These are phyloP conservation scores for Mycena pura DNA, from an alignment of 768 basidiomycete genomes.

Conservation along the genomic window DNA sequence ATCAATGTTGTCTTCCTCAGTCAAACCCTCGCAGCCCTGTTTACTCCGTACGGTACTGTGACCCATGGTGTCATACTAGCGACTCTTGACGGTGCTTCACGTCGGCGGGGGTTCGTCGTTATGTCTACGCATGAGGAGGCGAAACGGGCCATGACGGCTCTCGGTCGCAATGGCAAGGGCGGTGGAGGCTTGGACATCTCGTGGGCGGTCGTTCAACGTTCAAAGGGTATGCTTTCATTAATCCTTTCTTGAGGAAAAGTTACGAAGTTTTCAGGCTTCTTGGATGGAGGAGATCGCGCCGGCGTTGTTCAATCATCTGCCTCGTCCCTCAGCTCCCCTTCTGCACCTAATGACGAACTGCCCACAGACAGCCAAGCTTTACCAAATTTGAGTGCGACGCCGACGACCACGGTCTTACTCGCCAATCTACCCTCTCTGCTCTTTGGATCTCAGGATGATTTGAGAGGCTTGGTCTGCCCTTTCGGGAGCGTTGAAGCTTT, in stretches of 20 bases:
- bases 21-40: constrained; percentile 58
- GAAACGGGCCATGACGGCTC: constrained; percentile 64
- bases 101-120: constrained; percentile 83
- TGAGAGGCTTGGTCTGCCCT: constrained; percentile 25
- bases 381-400: constrained; percentile 41
- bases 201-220: constrained; percentile 89
- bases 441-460: constrained; percentile 22
- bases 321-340: constrained; percentile 37
- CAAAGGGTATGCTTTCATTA: constrained; percentile 59
- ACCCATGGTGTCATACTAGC: constrained; percentile 82
- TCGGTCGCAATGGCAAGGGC: constrained; percentile 77
- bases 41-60: constrained; percentile 70
- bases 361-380: constrained; percentile 31
- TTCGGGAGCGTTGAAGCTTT: constrained; percentile 39
- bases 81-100: constrained; percentile 83
- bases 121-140: constrained; percentile 81
- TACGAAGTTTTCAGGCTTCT: constrained; percentile 58
- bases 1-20: background rate
- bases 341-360: constrained; percentile 32
- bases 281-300: constrained; percentile 82
- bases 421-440: constrained; percentile 25
- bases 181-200: constrained; percentile 67
- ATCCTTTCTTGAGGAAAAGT: background rate
- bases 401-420: constrained; percentile 45
- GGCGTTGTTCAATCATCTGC: constrained; percentile 61